Base-by-base conservation (phyloP, 257 asterid species). In the Ilex asprella region DNA sequence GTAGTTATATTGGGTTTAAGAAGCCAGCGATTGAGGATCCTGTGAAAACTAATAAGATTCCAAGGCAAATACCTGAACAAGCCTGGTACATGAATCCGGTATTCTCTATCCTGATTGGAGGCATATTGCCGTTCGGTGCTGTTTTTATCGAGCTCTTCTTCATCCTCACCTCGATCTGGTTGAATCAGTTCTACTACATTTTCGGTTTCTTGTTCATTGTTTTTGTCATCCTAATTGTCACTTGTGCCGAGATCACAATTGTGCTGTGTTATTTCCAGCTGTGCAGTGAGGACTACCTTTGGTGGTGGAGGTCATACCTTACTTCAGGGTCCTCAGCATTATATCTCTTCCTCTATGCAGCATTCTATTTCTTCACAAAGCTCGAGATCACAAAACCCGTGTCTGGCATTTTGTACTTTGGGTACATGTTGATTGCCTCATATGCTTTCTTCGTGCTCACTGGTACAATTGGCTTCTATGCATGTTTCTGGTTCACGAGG, bases 251-350 rank as follows among this genome's bases (percentile, higher is more conserved):
- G 88, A 89, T 89, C 64, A 82, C 94, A 7, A 70, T 89, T 10
- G 95, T 89, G 77, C 85, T 90, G 13, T 87, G 95, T 90, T 90
- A 87, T 70, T 90, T 90, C 90, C 97, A 90, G 69, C 86, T 89
- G 56, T 89, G 97, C 79, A 87, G 97, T 30, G 97, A 89, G 86
- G 97, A 89, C 71, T 89, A 86, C 62, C 78, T 76, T 12, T 89
- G 97, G 97, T 89, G 95, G 97, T 89, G 97, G 97, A 83, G 97
- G 55, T 83, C 97, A 13, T 88, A 88, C 67, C 80, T 84, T 55
- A 88, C 96, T 3, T 76, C 96, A 7, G 95, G 95, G 9, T 88
- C 96, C 9, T 88, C 96, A 1, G 93, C 95, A 8, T 63, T 86
- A 68, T 88, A 88, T 72, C 91, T 89, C 49, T 86, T 89, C 84